phyloP scores from a whole-genome alignment of 202 grass and related monocot genomes.

The Setaria viridis region DNA sequence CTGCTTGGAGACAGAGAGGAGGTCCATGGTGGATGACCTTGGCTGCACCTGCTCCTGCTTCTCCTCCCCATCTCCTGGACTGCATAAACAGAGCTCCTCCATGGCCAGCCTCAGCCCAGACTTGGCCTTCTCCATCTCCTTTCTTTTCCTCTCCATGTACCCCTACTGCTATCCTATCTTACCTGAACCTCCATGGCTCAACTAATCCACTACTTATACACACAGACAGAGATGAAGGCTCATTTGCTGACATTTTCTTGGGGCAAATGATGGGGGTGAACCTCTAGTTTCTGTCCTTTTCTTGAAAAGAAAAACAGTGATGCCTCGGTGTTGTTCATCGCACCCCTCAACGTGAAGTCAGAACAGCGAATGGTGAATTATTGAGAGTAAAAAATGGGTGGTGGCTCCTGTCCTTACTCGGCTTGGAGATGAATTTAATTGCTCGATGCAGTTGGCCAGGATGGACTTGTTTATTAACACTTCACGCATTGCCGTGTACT shows the following conservation, averaged over 20 bases:
- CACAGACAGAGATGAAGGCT: neutral
- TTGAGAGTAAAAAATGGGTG: conserved; percentile 43
- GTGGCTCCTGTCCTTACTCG: conserved; percentile 24
- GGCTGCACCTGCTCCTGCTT: conserved; percentile 25
- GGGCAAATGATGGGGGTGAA: conserved; percentile 55
- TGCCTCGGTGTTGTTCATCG: conserved; percentile 36
- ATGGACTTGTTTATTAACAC: conserved; percentile 45
- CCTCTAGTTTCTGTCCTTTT: conserved; percentile 41
- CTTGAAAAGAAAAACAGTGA: neutral
- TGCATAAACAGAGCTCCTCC: conserved; percentile 69
- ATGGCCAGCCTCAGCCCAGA: conserved; percentile 71
- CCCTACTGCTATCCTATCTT: conserved; percentile 24
- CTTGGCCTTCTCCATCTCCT: conserved; percentile 66
- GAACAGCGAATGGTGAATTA: conserved; percentile 40
- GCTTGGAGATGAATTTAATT: conserved; percentile 37
- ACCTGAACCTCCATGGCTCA: conserved; percentile 17
- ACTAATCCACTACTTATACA: conserved; percentile 44
- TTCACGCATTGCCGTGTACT: conserved; percentile 29
- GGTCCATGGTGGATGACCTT: conserved; percentile 63
- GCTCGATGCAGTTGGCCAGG: conserved; percentile 36
- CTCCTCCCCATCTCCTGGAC: conserved; percentile 35
- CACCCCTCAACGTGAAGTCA: conserved; percentile 48
- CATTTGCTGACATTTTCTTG: conserved; percentile 46
- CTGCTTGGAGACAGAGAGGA: conserved; percentile 72
- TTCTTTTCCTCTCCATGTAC: conserved; percentile 57